phyloP scores from a whole-genome alignment of 1,284 basidiomycete genomes.

The Austroboletus rostrupii region DNA sequence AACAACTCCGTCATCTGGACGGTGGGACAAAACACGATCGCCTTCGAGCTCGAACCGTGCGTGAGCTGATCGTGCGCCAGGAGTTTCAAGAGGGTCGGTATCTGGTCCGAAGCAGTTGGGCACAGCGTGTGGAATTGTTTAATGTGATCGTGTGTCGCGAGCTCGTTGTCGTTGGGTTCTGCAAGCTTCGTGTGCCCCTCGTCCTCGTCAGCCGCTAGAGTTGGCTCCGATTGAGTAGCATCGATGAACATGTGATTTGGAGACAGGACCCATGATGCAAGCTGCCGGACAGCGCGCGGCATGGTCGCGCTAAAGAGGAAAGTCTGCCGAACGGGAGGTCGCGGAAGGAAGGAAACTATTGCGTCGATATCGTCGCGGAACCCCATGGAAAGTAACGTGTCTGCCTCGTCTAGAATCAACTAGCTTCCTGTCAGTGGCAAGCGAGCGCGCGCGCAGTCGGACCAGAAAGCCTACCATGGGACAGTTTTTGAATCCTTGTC shows the following conservation, averaged over 20 bases:
- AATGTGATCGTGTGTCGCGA: slow-evolving; percentile 69
- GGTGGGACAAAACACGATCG: slow-evolving; percentile 88
- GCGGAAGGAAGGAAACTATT: slow-evolving; percentile 71
- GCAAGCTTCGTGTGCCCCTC: not conserved
- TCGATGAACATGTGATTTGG: slow-evolving; percentile 62
- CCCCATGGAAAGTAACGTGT: slow-evolving; percentile 94
- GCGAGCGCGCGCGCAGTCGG: not conserved
- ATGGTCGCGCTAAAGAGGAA: slow-evolving; percentile 94
- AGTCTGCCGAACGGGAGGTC: slow-evolving; percentile 72
- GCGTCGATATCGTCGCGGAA: slow-evolving; percentile 87
- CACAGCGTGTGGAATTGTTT: slow-evolving; percentile 84
- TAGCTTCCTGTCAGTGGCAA: slow-evolving; percentile 29
- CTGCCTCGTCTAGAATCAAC: slow-evolving; percentile 93
- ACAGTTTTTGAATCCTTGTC: slow-evolving; percentile 50
- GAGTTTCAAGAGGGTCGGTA: slow-evolving; percentile 78
- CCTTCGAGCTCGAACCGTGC: slow-evolving; percentile 71
- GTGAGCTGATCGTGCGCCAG: slow-evolving; percentile 87
- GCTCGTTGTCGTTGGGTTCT: slow-evolving; percentile 6
- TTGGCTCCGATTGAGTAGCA: slow-evolving; percentile 42
- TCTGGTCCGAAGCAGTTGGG: slow-evolving; percentile 61
- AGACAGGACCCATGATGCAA: slow-evolving; percentile 52
- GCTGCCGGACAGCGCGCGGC: slow-evolving; percentile 59
- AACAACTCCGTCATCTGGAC: slow-evolving; percentile 84
- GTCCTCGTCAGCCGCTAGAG: not conserved
- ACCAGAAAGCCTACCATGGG: slow-evolving; percentile 46